A percentile compares a stretch with the other conserved stretches of the same genome.
Evolutionary conservation across 257 asterid species (phyloP).

Genomic region (Jacaranda copaia): DNA sequence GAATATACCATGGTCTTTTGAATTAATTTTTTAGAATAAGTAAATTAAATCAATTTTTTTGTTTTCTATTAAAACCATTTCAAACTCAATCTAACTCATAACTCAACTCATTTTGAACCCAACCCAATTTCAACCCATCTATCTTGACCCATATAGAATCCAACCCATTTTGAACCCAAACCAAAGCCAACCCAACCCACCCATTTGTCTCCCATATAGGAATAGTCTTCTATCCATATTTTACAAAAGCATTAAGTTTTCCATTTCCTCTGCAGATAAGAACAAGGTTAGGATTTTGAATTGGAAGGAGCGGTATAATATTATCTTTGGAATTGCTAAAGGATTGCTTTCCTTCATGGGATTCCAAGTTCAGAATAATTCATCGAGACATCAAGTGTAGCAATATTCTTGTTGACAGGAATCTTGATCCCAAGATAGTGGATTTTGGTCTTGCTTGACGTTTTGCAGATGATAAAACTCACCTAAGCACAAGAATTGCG

Average conservation of each 20-base stretch:
- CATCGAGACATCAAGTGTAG: constrained; percentile 92
- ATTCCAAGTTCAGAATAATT: constrained; percentile 62
- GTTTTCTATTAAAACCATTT: too few relatives aligned
- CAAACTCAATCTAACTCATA: too few relatives aligned
- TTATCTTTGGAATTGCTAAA: constrained; percentile 83
- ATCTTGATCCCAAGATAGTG: constrained; percentile 69
- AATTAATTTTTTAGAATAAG: too few relatives aligned
- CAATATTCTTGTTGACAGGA: constrained; percentile 83
- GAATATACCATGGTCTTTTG: too few relatives aligned
- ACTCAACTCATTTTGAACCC: too few relatives aligned
- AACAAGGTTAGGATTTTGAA: constrained; percentile 53
- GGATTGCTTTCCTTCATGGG: constrained; percentile 90
- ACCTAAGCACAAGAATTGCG: constrained; percentile 93
- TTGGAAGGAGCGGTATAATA: constrained; percentile 77
- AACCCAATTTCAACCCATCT: too few relatives aligned
- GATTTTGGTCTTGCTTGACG: constrained; percentile 95
- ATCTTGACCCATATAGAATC: too few relatives aligned
- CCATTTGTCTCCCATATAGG: too few relatives aligned
- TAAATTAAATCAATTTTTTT: too few relatives aligned
- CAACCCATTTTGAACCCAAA: too few relatives aligned
- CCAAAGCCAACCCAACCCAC: too few relatives aligned
- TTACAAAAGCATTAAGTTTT: neutral
- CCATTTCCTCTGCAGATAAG: constrained; percentile 51
- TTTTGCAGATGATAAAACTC: constrained; percentile 80
- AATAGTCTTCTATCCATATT: too few relatives aligned